A percentile compares a stretch with the other conserved stretches of the same genome.
These are phyloP conservation scores for Colletotrichum sojae DNA, from an alignment of 2,329 filamentous ascomycete species.

Conservation along the genomic window DNA sequence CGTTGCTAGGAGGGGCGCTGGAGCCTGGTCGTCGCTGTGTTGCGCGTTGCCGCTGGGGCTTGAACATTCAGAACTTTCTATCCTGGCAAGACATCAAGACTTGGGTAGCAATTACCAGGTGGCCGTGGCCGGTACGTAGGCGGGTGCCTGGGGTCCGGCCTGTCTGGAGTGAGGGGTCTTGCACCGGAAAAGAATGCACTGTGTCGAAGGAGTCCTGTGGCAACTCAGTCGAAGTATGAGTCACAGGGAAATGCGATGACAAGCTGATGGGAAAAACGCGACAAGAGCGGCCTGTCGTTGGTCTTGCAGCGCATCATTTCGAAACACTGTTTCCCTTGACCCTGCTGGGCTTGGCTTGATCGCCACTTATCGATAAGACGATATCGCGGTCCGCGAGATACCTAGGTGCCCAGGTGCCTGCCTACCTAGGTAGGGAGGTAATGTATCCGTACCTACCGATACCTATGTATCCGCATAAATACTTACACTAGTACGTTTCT, in stretches of 20 bases:
- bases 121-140: too few species aligned
- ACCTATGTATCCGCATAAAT: too few species aligned
- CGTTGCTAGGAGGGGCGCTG: background rate
- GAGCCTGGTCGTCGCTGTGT: background rate
- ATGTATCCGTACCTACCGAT: too few species aligned
- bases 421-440: background rate
- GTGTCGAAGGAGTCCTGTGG: background rate
- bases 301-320: conserved; percentile 19
- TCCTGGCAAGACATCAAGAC: too few species aligned
- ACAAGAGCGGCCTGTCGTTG: conserved; percentile 20
- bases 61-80: background rate
- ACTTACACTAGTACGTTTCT: too few species aligned
- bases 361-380: conserved; percentile 34
- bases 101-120: too few species aligned
- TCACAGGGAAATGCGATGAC: conserved; percentile 6
- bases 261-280: conserved; percentile 14
- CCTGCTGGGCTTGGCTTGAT: conserved; percentile 21
- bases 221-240: conserved; percentile 9
- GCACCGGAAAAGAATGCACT: conserved; percentile 3
- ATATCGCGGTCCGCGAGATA: background rate
- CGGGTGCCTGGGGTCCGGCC: background rate
- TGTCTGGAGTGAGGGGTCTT: background rate
- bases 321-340: conserved; percentile 27
- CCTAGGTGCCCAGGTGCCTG: too few species aligned
- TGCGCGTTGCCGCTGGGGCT: background rate